phyloP scores from a whole-genome alignment of 169 alveolate genomes.

The Plasmodium vivax region DNA sequence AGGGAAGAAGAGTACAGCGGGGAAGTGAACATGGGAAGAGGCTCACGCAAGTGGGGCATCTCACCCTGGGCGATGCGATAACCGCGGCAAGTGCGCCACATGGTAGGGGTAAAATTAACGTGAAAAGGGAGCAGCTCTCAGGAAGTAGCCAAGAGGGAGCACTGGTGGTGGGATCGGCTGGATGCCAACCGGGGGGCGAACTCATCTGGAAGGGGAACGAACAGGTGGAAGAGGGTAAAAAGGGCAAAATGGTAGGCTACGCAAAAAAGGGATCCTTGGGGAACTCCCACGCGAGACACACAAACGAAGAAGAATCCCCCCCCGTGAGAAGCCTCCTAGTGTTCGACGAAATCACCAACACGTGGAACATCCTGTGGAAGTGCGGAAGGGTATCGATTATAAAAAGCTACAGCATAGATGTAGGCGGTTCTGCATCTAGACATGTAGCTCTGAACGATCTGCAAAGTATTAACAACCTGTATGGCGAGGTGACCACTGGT shows the following conservation, averaged over 20 bases:
- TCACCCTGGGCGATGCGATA: background rate
- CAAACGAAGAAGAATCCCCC: background rate
- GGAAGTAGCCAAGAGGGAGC: background rate
- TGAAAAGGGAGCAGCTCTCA: background rate
- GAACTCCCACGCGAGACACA: background rate
- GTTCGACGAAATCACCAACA: constrained; percentile 9
- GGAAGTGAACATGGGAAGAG: background rate
- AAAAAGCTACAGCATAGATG: background rate
- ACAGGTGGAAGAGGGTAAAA: background rate
- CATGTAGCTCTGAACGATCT: constrained; percentile 9
- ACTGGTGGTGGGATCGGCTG: background rate
- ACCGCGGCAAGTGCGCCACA: background rate
- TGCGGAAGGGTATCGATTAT: background rate
- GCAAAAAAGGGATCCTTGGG: background rate
- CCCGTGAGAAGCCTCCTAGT: background rate
- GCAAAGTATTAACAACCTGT: background rate
- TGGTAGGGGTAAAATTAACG: background rate
- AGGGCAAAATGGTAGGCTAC: background rate
- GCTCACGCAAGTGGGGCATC: background rate
- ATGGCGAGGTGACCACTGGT: background rate
- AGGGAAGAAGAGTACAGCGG: background rate
- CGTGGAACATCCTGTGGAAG: constrained; percentile 18
- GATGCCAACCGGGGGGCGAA: background rate
- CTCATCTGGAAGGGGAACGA: background rate
- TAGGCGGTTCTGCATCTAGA: background rate